Conservation (phyloP, 2,329 filamentous ascomycete genomes). For the Apiospora pterosperma region DNA sequence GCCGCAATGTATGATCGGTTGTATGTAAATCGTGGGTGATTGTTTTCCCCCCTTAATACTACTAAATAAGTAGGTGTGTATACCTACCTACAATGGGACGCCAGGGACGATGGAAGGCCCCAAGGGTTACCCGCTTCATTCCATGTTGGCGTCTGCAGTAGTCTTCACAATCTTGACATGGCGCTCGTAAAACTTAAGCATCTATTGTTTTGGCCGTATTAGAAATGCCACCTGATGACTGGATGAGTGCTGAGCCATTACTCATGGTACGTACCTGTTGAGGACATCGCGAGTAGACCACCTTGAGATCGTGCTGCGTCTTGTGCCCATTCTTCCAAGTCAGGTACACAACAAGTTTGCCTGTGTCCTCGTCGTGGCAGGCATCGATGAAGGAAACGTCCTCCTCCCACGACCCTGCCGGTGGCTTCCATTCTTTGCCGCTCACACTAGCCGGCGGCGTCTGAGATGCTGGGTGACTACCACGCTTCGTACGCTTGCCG, state of each 20-base stretch:
- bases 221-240: background rate
- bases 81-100: no score
- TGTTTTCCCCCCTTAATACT: no score
- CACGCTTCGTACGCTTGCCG: slow-evolving; percentile 44
- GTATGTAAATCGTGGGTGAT: no score
- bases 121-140: background rate
- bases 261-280: slow-evolving; percentile 57
- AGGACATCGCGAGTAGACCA: slow-evolving; percentile 72
- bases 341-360: slow-evolving; percentile 63
- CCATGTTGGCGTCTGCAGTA: background rate
- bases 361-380: slow-evolving; percentile 61
- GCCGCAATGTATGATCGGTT: no score
- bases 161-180: slow-evolving; percentile 51
- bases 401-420: slow-evolving; percentile 74
- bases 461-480: slow-evolving; percentile 44
- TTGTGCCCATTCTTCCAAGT: slow-evolving; percentile 73
- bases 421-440: slow-evolving; percentile 57
- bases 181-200: slow-evolving; percentile 57
- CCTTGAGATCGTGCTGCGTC: slow-evolving; percentile 66
- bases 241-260: background rate
- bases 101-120: no score
- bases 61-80: no score
- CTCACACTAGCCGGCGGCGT: slow-evolving; percentile 45
- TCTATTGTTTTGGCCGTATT: slow-evolving; percentile 32
- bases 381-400: slow-evolving; percentile 68